A percentile compares a stretch with the other conserved stretches of the same genome.
These are phyloP conservation scores for Clohesyomyces aquaticus DNA, from an alignment of 495 filamentous ascomycete genomes.

Conservation along the genomic window DNA sequence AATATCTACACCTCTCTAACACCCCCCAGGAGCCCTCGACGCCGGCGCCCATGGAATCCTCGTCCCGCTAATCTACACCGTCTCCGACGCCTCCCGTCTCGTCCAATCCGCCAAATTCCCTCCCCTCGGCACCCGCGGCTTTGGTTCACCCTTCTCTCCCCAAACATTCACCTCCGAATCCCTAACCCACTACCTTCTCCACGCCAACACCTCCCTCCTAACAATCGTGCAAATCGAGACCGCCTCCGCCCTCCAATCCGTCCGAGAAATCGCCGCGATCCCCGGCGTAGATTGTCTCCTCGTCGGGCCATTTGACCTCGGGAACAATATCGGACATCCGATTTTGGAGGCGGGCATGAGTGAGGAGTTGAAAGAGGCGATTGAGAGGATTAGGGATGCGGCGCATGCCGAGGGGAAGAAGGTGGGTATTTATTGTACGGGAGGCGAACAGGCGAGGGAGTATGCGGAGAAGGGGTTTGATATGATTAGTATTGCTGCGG, in stretches of 20 bases:
- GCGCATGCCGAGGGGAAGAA: conserved; percentile 70
- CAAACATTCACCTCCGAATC: conserved; percentile 59
- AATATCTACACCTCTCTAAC: neutral
- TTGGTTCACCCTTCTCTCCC: conserved; percentile 55
- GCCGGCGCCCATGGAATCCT: conserved; percentile 51
- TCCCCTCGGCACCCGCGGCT: conserved; percentile 45
- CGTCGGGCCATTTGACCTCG: conserved; percentile 78
- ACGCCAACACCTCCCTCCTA: conserved; percentile 71
- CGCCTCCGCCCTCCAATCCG: conserved; percentile 64
- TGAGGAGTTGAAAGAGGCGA: conserved; percentile 67
- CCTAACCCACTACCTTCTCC: conserved; percentile 68
- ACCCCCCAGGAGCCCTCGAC: conserved; percentile 45
- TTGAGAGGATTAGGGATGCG: conserved; percentile 65
- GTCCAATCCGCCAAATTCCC: conserved; percentile 49
- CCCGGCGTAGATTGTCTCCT: conserved; percentile 75
- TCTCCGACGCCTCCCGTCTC: conserved; percentile 45
- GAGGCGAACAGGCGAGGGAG: conserved; percentile 63
- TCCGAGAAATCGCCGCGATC: conserved; percentile 73
- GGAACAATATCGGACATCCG: conserved; percentile 74
- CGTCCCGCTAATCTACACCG: conserved; percentile 48
- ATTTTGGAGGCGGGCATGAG: conserved; percentile 65
- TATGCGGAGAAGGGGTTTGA: conserved; percentile 74
- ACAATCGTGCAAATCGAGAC: conserved; percentile 87
- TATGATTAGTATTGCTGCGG: conserved; percentile 62
- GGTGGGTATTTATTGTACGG: conserved; percentile 76